Evolutionary conservation across 208 protist species (phyloP).

Genomic region (Crithidia fasciculata): DNA sequence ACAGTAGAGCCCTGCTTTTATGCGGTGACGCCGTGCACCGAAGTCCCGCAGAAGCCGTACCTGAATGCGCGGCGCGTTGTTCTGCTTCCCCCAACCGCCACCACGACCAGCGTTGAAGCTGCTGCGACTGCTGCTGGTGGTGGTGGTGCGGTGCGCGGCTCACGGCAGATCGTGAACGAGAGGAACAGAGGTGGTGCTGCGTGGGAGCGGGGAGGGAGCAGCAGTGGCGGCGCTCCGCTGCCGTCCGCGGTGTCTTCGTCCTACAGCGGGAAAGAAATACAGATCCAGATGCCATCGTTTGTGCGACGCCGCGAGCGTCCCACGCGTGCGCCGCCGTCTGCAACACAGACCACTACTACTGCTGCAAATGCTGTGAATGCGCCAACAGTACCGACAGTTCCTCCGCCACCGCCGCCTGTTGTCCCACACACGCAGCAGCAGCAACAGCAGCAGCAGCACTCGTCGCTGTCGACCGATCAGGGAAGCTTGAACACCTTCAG

Average conservation of each 20-base stretch:
- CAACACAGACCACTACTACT: too few species aligned
- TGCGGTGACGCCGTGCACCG: slow-evolving; percentile 12
- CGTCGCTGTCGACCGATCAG: not conserved
- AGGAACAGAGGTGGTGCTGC: too few species aligned
- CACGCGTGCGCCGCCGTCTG: not conserved
- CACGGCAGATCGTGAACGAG: too few species aligned
- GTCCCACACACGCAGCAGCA: slow-evolving; percentile 8
- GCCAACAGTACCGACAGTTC: too few species aligned
- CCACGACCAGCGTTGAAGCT: not conserved
- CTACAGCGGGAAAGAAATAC: not conserved
- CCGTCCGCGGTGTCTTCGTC: not conserved
- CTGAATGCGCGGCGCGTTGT: slow-evolving; percentile 10
- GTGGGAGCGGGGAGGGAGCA: too few species aligned
- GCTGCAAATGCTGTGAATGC: too few species aligned
- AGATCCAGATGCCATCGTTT: slow-evolving; percentile 13
- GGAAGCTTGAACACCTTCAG: not conserved
- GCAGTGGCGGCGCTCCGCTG: too few species aligned
- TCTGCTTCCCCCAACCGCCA: not conserved
- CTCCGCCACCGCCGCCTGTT: not conserved
- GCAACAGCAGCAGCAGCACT: not conserved
- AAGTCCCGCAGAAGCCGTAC: slow-evolving; percentile 13
- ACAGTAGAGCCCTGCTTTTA: slow-evolving; percentile 28
- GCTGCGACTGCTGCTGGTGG: not conserved
- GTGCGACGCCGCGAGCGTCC: not conserved
- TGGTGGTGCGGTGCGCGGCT: not conserved